phyloP scores from a whole-genome alignment of 768 basidiomycete genomes.

The Cyclocybe cylindracea region DNA sequence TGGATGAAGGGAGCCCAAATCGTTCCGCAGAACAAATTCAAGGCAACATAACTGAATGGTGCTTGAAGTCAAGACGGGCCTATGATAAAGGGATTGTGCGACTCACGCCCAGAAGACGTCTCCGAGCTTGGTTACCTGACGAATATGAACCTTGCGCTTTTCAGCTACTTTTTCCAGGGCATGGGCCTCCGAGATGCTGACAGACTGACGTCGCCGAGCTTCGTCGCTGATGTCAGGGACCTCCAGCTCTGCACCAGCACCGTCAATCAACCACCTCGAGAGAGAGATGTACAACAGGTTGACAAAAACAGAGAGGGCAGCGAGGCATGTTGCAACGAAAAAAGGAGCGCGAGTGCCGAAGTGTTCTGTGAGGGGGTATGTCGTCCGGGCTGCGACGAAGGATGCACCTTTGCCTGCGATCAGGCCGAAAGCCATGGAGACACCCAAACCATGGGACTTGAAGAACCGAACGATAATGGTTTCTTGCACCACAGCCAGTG shows the following conservation, averaged over 20 bases:
- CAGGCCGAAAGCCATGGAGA: constrained; percentile 81
- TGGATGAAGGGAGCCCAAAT: constrained; percentile 82
- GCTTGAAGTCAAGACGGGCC: constrained; percentile 5
- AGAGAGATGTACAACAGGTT: constrained; percentile 68
- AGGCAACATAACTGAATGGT: constrained; percentile 58
- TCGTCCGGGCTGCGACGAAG: constrained; percentile 73
- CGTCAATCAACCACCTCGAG: constrained; percentile 65
- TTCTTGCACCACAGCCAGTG: constrained; percentile 82
- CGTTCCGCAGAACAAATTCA: constrained; percentile 76
- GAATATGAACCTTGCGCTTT: constrained; percentile 61
- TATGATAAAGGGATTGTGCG: neutral
- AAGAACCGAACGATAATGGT: constrained; percentile 85
- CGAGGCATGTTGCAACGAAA: constrained; percentile 63
- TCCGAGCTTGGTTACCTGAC: constrained; percentile 64
- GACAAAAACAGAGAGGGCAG: constrained; percentile 64
- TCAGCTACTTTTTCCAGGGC: constrained; percentile 66
- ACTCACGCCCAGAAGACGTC: constrained; percentile 80
- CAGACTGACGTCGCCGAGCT: constrained; percentile 42
- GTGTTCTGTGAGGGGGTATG: constrained; percentile 70
- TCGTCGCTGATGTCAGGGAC: constrained; percentile 61
- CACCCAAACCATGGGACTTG: constrained; percentile 70
- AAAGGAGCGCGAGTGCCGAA: constrained; percentile 77
- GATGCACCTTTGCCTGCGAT: constrained; percentile 79
- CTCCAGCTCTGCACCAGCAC: constrained; percentile 63
- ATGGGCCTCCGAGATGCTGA: constrained; percentile 55